Evolutionary conservation across 2,329 filamentous ascomycete species (phyloP), one percentile per base, ranked within the genome.

Genomic region (Sclerotinia borealis): DNA sequence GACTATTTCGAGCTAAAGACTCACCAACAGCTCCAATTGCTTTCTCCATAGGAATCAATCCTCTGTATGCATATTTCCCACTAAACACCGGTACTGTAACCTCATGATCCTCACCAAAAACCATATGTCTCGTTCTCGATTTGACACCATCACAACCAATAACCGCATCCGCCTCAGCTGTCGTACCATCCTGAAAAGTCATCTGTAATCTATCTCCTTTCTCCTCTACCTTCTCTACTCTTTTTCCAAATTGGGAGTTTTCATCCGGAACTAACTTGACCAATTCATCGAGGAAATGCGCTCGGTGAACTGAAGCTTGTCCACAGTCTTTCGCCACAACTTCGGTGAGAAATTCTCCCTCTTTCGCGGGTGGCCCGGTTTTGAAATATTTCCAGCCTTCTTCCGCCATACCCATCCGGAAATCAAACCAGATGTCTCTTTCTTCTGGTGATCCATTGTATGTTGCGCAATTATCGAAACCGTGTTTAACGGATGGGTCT

Each of bases 21-120:
- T 77, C 70, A 1, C 82, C 81, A 4, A 87, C 67, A 2, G 77
- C 76, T 13, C 76, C 71, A 1, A 76, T 70, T 0, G 83, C 84
- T 9, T 78, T 70, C 0, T 77, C 75, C 79, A 88, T 88, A 0
- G 85, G 82, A 2, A 88, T 76, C 1, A 89, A 72, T 0, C 81
- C 81, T 2, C 86, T 79, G 73, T 85, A 89, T 43, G 82, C 85
- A 71, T 82, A 82, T 66, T 86, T 84, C 64, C 79, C 73, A 0
- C 79, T 80, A 70, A 84, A 88, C 1, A 76, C 70, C 0, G 85
- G 77, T 27, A 78, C 71, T 0, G 78, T 74, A 1, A 79, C 76
- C 0, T 80, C 79, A 31, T 76, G 74, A 4, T 77, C 72, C 2
- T 76, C 71, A 0, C 81, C 82, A 4, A 87, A 75, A 5, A 89